phyloP scores from a whole-genome alignment of 805 yeast genomes.

The Kodamaea laetipori region DNA sequence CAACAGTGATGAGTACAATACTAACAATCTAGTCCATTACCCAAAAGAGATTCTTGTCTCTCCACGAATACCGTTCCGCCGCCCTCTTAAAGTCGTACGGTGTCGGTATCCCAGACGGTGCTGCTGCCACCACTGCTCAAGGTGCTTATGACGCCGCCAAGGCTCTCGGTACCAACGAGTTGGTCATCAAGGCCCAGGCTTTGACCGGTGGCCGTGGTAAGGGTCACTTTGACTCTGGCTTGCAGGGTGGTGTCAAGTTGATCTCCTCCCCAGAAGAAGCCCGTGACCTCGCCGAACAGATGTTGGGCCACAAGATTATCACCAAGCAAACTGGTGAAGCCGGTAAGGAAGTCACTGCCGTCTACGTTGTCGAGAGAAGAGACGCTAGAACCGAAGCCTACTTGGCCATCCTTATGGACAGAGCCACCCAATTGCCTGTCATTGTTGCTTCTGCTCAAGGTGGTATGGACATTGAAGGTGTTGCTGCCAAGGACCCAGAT shows the following conservation, averaged over 20 bases:
- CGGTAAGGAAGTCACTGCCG: slow-evolving; percentile 96
- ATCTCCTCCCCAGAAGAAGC: slow-evolving; percentile 86
- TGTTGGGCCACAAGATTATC: slow-evolving; percentile 90
- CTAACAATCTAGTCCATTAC: slow-evolving; percentile 31
- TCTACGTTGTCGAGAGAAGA: slow-evolving; percentile 92
- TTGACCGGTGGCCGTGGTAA: slow-evolving; percentile 99
- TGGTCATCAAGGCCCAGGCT: slow-evolving; percentile 98
- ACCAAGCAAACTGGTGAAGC: slow-evolving; percentile 98
- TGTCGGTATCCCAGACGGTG: slow-evolving; percentile 88
- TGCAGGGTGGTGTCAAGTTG: slow-evolving; percentile 95
- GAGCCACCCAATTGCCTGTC: slow-evolving; percentile 85
- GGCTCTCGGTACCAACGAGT: slow-evolving; percentile 69
- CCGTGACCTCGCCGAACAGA: slow-evolving; percentile 77
- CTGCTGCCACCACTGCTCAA: slow-evolving; percentile 85
- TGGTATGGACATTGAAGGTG: slow-evolving; percentile 99
- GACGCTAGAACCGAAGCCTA: slow-evolving; percentile 94
- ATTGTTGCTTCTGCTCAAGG: slow-evolving; percentile 97
- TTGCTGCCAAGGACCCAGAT: slow-evolving; percentile 85
- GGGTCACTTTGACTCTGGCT: slow-evolving; percentile 94
- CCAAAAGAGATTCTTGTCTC: slow-evolving; percentile 71
- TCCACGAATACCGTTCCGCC: slow-evolving; percentile 96
- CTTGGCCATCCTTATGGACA: slow-evolving; percentile 91
- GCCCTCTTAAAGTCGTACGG: slow-evolving; percentile 80
- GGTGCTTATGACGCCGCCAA: slow-evolving; percentile 85
- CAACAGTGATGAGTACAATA: slow-evolving; percentile 5